A percentile compares a stretch with the other conserved stretches of the same genome.
Conservation (phyloP, 2,329 filamentous ascomycete species). For the Tolypocladium inflatum region DNA sequence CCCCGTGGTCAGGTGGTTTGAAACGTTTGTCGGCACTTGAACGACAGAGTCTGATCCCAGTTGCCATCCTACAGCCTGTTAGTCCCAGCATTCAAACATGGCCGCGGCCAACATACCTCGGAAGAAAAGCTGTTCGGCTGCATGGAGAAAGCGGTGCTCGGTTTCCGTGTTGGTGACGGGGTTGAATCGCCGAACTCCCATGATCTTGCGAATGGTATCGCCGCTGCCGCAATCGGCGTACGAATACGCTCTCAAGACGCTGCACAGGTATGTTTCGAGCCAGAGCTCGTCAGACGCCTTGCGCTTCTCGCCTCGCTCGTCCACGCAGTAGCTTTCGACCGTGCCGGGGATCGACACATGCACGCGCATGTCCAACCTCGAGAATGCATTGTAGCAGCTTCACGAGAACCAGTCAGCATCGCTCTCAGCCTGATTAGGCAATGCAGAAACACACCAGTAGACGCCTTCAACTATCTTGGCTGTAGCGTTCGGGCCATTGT, state of each 20-base stretch:
- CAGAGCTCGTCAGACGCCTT: conserved; percentile 89
- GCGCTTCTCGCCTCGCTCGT: conserved; percentile 91
- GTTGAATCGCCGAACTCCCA: conserved; percentile 95
- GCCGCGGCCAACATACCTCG: conserved; percentile 48
- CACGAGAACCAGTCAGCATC: conserved; percentile 7
- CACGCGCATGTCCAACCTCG: conserved; percentile 93
- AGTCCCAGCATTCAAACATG: conserved; percentile 4
- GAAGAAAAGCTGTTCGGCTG: conserved; percentile 92
- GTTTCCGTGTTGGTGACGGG: conserved; percentile 97
- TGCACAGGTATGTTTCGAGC: conserved; percentile 96
- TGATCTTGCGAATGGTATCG: conserved; percentile 90
- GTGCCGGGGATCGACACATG: conserved; percentile 95
- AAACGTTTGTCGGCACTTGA: conserved; percentile 93
- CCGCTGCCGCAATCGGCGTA: conserved; percentile 95
- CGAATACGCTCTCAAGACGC: conserved; percentile 85
- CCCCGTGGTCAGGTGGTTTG: conserved; percentile 90
- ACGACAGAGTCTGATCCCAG: conserved; percentile 94
- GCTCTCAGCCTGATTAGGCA: not conserved
- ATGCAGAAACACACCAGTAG: conserved; percentile 62
- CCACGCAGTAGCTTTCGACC: conserved; percentile 94
- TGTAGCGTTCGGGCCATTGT: conserved; percentile 58
- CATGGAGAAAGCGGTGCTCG: conserved; percentile 90
- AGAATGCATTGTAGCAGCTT: conserved; percentile 97
- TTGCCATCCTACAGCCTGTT: conserved; percentile 62
- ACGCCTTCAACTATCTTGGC: conserved; percentile 89